These are phyloP conservation scores for Colletotrichum trifolii DNA, from an alignment of 2,329 filamentous ascomycete species.

Conservation along the genomic window DNA sequence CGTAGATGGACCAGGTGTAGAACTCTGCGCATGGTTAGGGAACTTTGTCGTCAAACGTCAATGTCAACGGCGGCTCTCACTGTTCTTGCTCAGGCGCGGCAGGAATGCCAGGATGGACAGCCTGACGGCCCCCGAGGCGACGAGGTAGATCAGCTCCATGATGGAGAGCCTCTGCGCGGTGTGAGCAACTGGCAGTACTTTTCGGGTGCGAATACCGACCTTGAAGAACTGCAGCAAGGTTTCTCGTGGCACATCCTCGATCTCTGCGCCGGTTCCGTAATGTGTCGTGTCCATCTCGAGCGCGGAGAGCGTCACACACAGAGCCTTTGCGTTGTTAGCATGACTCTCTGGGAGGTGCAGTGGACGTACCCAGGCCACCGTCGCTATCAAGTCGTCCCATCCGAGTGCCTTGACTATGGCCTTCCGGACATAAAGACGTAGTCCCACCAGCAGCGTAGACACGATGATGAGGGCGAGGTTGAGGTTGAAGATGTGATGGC, in stretches of 20 bases:
- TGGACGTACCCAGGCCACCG: conserved; percentile 25
- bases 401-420: conserved; percentile 23
- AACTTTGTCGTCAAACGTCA: no score
- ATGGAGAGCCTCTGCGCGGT: conserved; percentile 17
- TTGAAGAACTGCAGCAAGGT: conserved; percentile 26
- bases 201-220: not conserved
- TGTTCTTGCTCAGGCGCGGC: conserved; percentile 47
- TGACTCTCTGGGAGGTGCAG: rapidly evolving
- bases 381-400: conserved; percentile 29
- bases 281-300: conserved; percentile 30
- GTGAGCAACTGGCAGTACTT: not conserved
- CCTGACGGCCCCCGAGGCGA: conserved; percentile 45
- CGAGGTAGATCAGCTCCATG: conserved; percentile 43
- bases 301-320: conserved; percentile 25
- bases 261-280: conserved; percentile 31
- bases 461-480: conserved; percentile 31
- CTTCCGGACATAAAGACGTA: conserved; percentile 25
- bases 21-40: conserved; percentile 1
- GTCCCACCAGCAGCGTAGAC: conserved; percentile 19
- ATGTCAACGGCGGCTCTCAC: conserved; percentile 36
- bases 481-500: conserved; percentile 30
- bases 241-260: conserved; percentile 7
- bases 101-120: conserved; percentile 49
- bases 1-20: conserved; percentile 29
- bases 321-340: conserved; percentile 8